Conservation (phyloP, 306 rosid genomes). For the Gastrolobium villosum region DNA sequence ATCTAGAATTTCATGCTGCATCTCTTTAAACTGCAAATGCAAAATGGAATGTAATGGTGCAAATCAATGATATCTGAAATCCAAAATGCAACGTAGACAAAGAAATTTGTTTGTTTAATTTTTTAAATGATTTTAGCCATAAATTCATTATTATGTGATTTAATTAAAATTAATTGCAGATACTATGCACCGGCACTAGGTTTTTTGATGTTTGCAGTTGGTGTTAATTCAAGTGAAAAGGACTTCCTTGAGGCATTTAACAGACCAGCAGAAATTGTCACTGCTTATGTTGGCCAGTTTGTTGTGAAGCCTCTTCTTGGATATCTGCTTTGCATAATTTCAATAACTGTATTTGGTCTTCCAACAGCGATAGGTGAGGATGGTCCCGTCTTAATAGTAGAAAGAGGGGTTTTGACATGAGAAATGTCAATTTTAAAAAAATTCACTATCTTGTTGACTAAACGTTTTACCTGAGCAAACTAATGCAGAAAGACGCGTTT, state of each 20-base stretch:
- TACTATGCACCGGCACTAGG: constrained; percentile 98
- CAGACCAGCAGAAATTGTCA: constrained; percentile 75
- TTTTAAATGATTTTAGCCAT: not conserved
- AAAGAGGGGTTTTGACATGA: too few species aligned
- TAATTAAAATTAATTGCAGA: constrained; percentile 63
- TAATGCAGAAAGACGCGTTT: too few species aligned
- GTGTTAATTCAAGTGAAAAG: constrained; percentile 91
- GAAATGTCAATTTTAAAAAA: too few species aligned
- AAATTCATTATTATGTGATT: constrained; percentile 3
- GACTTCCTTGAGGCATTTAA: constrained; percentile 90
- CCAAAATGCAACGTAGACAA: not conserved
- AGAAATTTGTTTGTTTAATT: too few species aligned
- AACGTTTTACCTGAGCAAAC: too few species aligned
- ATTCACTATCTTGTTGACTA: too few species aligned
- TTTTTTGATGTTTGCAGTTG: constrained; percentile 97
- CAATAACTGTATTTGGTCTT: too few species aligned
- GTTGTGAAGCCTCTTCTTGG: too few species aligned
- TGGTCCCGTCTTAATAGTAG: too few species aligned
- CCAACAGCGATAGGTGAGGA: too few species aligned
- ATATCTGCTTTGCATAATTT: too few species aligned
- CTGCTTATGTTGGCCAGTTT: constrained; percentile 84
- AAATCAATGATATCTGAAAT: constrained; percentile 28
- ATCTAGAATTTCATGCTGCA: constrained; percentile 32
- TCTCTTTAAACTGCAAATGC: constrained; percentile 36
- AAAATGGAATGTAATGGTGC: constrained; percentile 36